Percentiles rank a stretch among this genome's conserved stretches.
Evolutionary conservation across 805 yeast species (phyloP).

Genomic region (Teunomyces tritomae): DNA sequence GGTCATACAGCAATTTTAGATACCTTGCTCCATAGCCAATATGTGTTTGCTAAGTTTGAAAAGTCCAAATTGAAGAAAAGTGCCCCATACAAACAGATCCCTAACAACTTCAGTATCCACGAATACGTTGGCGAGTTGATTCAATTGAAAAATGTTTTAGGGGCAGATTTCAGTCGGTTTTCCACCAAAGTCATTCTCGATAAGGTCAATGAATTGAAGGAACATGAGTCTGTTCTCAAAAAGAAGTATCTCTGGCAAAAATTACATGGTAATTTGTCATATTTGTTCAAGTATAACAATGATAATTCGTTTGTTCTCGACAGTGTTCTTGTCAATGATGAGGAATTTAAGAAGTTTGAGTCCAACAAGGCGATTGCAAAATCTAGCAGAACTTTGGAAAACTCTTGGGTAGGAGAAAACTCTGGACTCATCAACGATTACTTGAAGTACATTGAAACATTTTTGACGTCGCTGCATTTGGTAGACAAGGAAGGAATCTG

Average conservation of each 20-base stretch:
- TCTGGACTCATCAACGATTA: constrained; percentile 11
- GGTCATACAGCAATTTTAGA: constrained; percentile 60
- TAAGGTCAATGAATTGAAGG: constrained; percentile 14
- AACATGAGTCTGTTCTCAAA: constrained; percentile 12
- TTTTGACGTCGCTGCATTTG: constrained; percentile 6
- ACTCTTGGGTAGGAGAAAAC: constrained; percentile 14
- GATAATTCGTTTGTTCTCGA: constrained; percentile 34
- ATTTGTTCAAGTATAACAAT: constrained; percentile 34
- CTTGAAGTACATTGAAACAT: constrained; percentile 5
- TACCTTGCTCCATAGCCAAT: constrained; percentile 49
- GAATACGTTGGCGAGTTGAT: constrained; percentile 31
- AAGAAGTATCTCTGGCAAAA: constrained; percentile 23
- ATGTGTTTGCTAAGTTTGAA: constrained; percentile 18
- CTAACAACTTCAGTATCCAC: constrained; percentile 32
- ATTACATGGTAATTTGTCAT: constrained; percentile 27
- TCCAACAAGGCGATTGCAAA: constrained; percentile 10
- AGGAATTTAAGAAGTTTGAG: constrained; percentile 25
- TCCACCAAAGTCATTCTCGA: constrained; percentile 13
- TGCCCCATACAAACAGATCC: constrained; percentile 25
- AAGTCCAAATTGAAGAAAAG: neutral
- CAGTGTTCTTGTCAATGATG: constrained; percentile 26
- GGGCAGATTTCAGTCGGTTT: constrained; percentile 15
- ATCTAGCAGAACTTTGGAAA: constrained; percentile 1
- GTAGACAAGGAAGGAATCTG: constrained; percentile 8
- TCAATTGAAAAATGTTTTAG: constrained; percentile 19